Evolutionary conservation across 352 stramenopile species (phyloP).

Genomic region (Aphanomyces stellatus): DNA sequence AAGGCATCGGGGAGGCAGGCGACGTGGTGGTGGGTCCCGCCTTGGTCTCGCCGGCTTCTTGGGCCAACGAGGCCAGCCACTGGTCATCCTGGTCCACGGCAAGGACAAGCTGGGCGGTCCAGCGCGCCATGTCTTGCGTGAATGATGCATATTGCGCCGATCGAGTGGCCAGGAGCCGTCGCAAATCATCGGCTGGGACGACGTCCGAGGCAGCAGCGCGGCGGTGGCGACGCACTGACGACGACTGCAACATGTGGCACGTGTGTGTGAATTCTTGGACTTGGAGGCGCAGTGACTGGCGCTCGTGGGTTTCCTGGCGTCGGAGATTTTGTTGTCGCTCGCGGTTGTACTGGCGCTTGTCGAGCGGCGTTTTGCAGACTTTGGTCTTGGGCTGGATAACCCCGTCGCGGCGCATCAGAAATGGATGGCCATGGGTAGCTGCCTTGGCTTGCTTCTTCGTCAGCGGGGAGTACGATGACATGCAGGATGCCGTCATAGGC

Average conservation of each 20-base stretch:
- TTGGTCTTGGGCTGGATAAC: neutral
- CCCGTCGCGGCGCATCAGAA: too few relatives aligned
- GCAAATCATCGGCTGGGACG: neutral
- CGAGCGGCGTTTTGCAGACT: neutral
- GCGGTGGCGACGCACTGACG: neutral
- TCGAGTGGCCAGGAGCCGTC: neutral
- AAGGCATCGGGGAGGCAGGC: neutral
- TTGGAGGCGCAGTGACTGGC: conserved; percentile 1
- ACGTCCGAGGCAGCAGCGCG: neutral
- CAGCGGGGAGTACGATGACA: neutral
- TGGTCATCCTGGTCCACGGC: neutral
- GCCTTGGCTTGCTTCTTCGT: neutral
- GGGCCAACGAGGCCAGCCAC: neutral
- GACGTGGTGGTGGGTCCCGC: neutral
- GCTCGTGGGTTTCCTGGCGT: conserved; percentile 4
- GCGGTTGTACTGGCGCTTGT: conserved; percentile 16
- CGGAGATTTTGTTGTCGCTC: conserved; percentile 16
- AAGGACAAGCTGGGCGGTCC: neutral
- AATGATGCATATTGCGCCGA: neutral
- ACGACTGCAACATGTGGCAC: neutral
- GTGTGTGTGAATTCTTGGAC: neutral
- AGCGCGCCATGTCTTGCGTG: neutral
- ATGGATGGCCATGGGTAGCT: too few relatives aligned
- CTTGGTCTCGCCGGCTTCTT: neutral
- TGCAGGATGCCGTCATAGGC: too few relatives aligned